A percentile compares a stretch with the other conserved stretches of the same genome.
These are phyloP conservation scores for Erucastrum elatum DNA, from an alignment of 345 rosid species.

Conservation along the genomic window DNA sequence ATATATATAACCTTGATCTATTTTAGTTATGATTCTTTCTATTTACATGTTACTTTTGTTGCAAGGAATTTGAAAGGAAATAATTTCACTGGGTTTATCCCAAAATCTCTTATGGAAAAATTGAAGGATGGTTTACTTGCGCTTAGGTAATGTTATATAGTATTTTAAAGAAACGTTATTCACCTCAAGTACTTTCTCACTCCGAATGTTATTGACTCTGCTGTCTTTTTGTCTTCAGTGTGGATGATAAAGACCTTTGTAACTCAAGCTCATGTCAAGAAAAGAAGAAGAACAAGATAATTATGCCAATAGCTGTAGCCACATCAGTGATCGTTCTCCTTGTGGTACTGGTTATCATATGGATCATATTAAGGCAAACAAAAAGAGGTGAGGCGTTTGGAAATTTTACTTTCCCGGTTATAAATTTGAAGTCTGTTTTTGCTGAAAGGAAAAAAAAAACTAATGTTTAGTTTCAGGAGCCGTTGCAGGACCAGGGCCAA, in stretches of 20 bases:
- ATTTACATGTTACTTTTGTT: neutral
- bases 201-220: neutral
- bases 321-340: slow-evolving; percentile 27
- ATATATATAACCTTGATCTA: neutral
- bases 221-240: slow-evolving; percentile 36
- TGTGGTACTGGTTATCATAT: slow-evolving; percentile 32
- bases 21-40: neutral
- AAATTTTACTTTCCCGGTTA: neutral
- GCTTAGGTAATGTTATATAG: slow-evolving; percentile 42
- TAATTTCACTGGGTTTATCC: slow-evolving; percentile 52
- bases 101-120: slow-evolving; percentile 45
- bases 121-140: slow-evolving; percentile 34
- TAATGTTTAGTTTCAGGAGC: slow-evolving; percentile 28
- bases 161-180: neutral
- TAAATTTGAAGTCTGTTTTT: neutral
- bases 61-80: slow-evolving; percentile 53
- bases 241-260: slow-evolving; percentile 47
- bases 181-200: neutral
- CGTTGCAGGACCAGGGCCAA: slow-evolving; percentile 36
- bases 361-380: slow-evolving; percentile 39
- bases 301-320: slow-evolving; percentile 42
- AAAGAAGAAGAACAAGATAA: slow-evolving; percentile 31
- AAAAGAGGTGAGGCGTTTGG: slow-evolving; percentile 32
- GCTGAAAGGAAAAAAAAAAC: neutral
- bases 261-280: slow-evolving; percentile 40